These are phyloP conservation scores for Pittosporum tobira DNA, from an alignment of 129 eudicot species.

Conservation along the genomic window DNA sequence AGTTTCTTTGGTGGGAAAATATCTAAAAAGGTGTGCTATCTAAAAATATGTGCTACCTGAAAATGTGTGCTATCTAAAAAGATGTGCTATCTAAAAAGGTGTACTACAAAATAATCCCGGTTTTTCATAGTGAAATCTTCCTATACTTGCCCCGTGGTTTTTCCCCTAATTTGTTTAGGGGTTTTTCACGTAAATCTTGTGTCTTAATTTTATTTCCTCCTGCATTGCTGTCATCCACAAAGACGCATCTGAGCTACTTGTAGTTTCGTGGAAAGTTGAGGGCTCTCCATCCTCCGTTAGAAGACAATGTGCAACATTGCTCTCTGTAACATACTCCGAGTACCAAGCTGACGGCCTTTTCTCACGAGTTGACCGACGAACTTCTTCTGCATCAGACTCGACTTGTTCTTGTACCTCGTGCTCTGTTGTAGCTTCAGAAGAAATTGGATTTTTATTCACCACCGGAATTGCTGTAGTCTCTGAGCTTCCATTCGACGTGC, in stretches of 20 bases:
- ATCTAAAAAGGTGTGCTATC: too few species aligned
- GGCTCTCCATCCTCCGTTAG: constrained; percentile 9
- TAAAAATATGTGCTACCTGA: too few species aligned
- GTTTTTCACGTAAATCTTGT: too few species aligned
- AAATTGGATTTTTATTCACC: neutral
- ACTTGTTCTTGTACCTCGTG: neutral
- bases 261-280: constrained; percentile 4
- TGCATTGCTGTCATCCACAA: neutral
- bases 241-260: neutral
- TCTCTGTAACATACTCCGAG: constrained; percentile 1
- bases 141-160: too few species aligned
- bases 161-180: too few species aligned
- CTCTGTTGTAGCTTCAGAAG: constrained; percentile 1
- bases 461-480: neutral
- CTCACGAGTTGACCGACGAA: neutral
- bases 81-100: too few species aligned
- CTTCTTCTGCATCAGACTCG: neutral
- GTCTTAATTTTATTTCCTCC: neutral
- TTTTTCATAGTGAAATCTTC: too few species aligned
- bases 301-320: constrained; percentile 4
- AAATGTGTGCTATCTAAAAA: too few species aligned
- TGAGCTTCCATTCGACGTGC: neutral
- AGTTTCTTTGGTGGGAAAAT: too few species aligned
- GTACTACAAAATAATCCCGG: too few species aligned
- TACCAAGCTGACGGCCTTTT: neutral